Base-by-base conservation (phyloP, 2,329 filamentous ascomycete genomes). In the Scopulariopsis brevicaulis region DNA sequence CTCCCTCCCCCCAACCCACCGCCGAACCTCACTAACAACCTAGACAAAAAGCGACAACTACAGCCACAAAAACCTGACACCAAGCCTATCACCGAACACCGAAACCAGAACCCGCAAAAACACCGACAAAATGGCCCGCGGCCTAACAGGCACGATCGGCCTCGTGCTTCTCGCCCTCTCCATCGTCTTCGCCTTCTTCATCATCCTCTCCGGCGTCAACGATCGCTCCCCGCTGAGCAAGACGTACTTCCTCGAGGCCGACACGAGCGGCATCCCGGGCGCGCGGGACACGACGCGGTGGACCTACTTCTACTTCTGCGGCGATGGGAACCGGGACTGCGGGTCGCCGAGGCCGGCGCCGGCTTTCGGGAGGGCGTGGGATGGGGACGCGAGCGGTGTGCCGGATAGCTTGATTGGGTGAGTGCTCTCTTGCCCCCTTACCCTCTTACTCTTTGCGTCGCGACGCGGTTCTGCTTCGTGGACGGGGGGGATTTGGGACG, bases 281-380 rank as follows among this genome's bases (percentile, higher is more conserved):
- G 86, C 90, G 14, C 82, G 85, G 56, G 62, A 77, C 55, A 65
- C 80, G 20, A 86, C 90, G 14, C 85, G 93, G 74, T 97, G 93
- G 93, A 95, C 91, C 40, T 96, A 87, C 74, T 94, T 95, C 78
- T 86, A 89, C 70, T 77, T 95, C 61, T 96, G 92, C 74, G 83
- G 85, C 56, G 76, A 76, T 34, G 74, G 74, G 61, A 82, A 85
- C 68, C 77, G 76, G 56, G 73, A 87, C 71, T 96, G 90, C 73
- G 80, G 83, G 60, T 66, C 66, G 1, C 70, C 81, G 2, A 79
- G 83, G 20, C 78, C 85, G 22, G 87, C 85, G 71, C 65, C 86
- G 69, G 73, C 90, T 73, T 68, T 94, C 77, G 78, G 89, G 78
- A 87, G 85, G 70, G 94, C 81, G 40, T 86, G 83, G 83, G 66